Conservation (phyloP, 306 rosid species). For the Vigna angularis region DNA sequence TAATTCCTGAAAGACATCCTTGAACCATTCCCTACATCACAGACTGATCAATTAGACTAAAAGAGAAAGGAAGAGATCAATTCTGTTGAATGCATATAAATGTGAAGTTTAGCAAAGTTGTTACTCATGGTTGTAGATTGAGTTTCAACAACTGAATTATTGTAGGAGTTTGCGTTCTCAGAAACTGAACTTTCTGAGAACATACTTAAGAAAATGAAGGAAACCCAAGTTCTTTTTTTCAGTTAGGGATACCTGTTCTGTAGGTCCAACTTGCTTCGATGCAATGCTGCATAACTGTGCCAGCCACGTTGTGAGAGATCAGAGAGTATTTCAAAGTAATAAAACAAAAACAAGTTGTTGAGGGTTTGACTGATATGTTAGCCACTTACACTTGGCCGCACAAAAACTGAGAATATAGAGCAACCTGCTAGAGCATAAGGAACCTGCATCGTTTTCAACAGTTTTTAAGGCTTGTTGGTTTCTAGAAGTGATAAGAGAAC, state of each 20-base stretch:
- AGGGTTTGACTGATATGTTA: background rate
- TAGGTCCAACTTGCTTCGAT: constrained; percentile 81
- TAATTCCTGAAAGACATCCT: constrained; percentile 86
- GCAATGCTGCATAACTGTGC: constrained; percentile 84
- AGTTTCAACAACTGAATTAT: background rate
- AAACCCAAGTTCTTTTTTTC: background rate
- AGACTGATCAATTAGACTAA: constrained; percentile 13
- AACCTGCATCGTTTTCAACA: constrained; percentile 66
- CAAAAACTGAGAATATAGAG: constrained; percentile 55
- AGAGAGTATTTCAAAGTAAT: constrained; percentile 13
- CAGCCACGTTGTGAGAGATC: constrained; percentile 32
- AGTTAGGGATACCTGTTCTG: constrained; percentile 68
- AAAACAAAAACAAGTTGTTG: background rate
- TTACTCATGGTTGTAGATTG: background rate
- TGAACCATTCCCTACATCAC: constrained; percentile 80
- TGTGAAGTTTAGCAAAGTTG: background rate
- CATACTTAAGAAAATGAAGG: background rate
- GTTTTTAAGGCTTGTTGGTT: constrained; percentile 21
- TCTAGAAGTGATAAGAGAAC: constrained; percentile 11
- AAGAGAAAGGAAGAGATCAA: background rate
- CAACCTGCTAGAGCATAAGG: constrained; percentile 72
- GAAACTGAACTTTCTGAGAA: constrained; percentile 23
- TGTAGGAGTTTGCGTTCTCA: background rate
- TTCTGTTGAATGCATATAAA: background rate
- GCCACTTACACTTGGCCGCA: constrained; percentile 72